Percentiles rank a stretch among this genome's conserved stretches.
Evolutionary conservation across 345 rosid genomes (phyloP).

Genomic region (Salix koriyanagi): DNA sequence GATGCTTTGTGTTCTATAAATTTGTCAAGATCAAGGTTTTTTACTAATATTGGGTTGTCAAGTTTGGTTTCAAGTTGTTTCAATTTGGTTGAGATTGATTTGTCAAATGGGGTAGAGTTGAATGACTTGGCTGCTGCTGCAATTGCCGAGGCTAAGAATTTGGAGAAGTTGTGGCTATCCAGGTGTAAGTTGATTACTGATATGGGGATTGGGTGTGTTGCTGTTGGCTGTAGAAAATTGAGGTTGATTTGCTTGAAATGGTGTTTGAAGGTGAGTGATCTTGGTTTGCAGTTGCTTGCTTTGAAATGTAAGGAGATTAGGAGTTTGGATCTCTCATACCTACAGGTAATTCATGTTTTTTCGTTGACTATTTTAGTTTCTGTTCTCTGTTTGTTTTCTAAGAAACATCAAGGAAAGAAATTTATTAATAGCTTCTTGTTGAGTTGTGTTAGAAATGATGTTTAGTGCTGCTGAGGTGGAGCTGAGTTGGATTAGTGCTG

Average conservation of each 20-base stretch:
- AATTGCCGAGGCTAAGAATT: conserved; percentile 50
- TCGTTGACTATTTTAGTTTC: not conserved
- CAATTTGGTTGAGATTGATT: conserved; percentile 46
- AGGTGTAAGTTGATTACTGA: conserved; percentile 68
- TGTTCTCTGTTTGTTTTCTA: not conserved
- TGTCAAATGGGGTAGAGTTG: conserved; percentile 37
- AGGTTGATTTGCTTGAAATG: conserved; percentile 56
- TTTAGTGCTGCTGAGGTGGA: too few relatives aligned
- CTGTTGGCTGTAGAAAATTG: conserved; percentile 62
- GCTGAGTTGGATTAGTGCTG: too few relatives aligned
- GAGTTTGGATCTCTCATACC: conserved; percentile 60
- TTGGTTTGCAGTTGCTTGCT: conserved; percentile 21
- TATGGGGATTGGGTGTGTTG: conserved; percentile 62
- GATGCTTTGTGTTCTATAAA: conserved; percentile 38
- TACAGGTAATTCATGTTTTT: conserved; percentile 38
- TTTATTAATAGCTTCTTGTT: not conserved
- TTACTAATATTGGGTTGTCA: conserved; percentile 38
- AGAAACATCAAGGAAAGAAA: not conserved
- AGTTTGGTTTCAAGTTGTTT: conserved; percentile 40
- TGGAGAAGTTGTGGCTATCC: conserved; percentile 57
- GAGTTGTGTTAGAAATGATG: too few relatives aligned
- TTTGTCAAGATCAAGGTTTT: conserved; percentile 44
- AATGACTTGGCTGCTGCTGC: conserved; percentile 50
- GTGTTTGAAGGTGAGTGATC: conserved; percentile 66
- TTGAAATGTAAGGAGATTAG: conserved; percentile 59